These are phyloP conservation scores for Boletus reticuloceps DNA, from an alignment of 768 basidiomycete species.

Conservation along the genomic window DNA sequence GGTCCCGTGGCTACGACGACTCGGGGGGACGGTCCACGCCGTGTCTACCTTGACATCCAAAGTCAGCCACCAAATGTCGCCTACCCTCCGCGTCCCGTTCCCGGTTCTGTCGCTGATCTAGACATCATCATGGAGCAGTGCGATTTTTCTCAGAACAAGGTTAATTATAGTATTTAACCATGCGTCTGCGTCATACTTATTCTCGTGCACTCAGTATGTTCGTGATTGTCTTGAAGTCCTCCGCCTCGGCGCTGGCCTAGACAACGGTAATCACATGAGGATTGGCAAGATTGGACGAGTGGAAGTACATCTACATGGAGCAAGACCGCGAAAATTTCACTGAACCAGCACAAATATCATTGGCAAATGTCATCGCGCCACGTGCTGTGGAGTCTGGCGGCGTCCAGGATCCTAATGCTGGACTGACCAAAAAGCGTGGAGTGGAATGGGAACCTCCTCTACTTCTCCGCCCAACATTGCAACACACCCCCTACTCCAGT, in stretches of 20 bases:
- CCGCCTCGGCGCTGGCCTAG: slow-evolving; percentile 85
- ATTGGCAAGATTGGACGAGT: slow-evolving; percentile 75
- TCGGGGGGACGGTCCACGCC: slow-evolving; percentile 70
- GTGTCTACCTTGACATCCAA: slow-evolving; percentile 74
- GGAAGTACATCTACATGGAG: slow-evolving; percentile 89
- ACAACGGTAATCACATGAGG: slow-evolving; percentile 72
- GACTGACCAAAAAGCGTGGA: slow-evolving; percentile 56
- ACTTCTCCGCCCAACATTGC: slow-evolving; percentile 46
- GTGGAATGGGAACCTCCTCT: slow-evolving; percentile 58
- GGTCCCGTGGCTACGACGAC: slow-evolving; percentile 54
- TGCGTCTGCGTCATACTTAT: slow-evolving; percentile 7
- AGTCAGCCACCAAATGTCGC: slow-evolving; percentile 60
- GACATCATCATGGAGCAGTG: slow-evolving; percentile 91
- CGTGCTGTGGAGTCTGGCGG: slow-evolving; percentile 28
- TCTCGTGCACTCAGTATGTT: slow-evolving; percentile 64
- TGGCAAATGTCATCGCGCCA: slow-evolving; percentile 32
- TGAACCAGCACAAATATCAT: slow-evolving; percentile 31
- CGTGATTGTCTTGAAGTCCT: slow-evolving; percentile 95
- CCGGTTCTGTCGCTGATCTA: slow-evolving; percentile 84
- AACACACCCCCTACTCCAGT: slow-evolving; percentile 56
- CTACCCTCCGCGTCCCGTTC: slow-evolving; percentile 84
- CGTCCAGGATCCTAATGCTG: slow-evolving; percentile 48
- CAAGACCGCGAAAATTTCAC: slow-evolving; percentile 41
- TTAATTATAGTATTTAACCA: slow-evolving; percentile 24
- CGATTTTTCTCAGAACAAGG: slow-evolving; percentile 82